Percentiles rank a stretch among this genome's conserved stretches.
phyloP scores from a whole-genome alignment of 2,329 filamentous ascomycete species.

The Pseudocercospora fijiensis region DNA sequence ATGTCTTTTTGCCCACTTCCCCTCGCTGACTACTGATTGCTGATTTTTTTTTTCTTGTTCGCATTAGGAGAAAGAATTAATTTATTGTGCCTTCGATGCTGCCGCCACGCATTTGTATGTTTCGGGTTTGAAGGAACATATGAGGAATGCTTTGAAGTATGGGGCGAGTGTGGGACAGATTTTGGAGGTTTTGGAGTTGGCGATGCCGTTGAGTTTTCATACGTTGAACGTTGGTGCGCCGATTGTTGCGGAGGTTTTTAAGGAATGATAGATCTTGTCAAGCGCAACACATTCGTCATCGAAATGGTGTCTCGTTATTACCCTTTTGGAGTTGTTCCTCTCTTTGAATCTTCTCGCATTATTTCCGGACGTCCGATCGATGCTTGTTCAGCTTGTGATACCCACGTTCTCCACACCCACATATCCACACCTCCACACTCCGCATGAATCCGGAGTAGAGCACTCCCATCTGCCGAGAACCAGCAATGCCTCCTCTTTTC shows the following conservation, averaged over 20 bases:
- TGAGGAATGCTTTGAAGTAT: background rate
- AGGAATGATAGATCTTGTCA: background rate
- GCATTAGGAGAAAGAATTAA: background rate
- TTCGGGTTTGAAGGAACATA: background rate
- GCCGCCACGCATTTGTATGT: background rate
- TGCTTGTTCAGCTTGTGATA: background rate
- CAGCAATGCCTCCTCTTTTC: background rate
- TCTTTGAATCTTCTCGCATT: background rate
- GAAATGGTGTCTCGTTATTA: background rate
- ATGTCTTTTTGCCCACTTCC: background rate
- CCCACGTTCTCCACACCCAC: background rate
- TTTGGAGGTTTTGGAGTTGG: background rate
- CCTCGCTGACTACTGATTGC: no score
- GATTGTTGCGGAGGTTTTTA: background rate
- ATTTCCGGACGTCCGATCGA: background rate
- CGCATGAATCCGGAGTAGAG: background rate
- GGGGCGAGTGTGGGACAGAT: background rate
- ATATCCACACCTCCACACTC: constrained; percentile 3
- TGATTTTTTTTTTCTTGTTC: background rate
- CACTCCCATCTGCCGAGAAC: background rate
- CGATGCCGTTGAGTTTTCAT: background rate
- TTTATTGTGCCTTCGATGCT: background rate
- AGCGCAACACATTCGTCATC: background rate
- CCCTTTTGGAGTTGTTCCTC: background rate
- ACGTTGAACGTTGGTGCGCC: background rate